Conservation (phyloP, 768 basidiomycete genomes). For the Lactarius pseudohatsudake region DNA sequence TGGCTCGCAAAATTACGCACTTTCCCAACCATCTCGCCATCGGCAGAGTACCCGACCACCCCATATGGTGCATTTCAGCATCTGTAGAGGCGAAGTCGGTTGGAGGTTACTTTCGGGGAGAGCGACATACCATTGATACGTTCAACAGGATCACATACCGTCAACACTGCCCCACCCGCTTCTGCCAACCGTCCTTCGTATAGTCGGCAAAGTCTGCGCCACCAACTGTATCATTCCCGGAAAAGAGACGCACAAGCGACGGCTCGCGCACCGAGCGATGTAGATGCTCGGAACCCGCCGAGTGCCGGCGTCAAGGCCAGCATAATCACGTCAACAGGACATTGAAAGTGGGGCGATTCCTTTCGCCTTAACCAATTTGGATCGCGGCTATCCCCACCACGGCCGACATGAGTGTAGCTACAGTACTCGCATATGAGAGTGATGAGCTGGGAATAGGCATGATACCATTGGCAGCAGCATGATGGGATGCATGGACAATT, state of each 20-base stretch:
- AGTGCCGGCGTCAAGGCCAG: no score
- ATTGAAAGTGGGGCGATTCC: background rate
- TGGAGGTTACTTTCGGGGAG: background rate
- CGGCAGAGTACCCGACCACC: constrained; percentile 88
- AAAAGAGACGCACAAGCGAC: constrained; percentile 82
- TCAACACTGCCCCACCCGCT: constrained; percentile 45
- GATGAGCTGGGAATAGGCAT: background rate
- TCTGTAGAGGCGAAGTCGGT: constrained; percentile 43
- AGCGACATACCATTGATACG: constrained; percentile 55
- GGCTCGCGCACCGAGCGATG: constrained; percentile 86
- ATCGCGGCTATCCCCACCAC: constrained; percentile 89
- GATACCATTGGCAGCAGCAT: no score
- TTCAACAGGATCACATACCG: constrained; percentile 82
- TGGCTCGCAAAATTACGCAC: constrained; percentile 37
- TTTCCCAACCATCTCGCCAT: constrained; percentile 70
- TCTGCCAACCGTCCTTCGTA: constrained; percentile 72
- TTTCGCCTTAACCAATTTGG: constrained; percentile 76
- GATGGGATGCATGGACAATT: no score
- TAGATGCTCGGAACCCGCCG: constrained; percentile 42
- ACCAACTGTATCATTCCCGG: constrained; percentile 73
- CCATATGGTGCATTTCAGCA: constrained; percentile 89
- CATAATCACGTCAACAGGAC: background rate
- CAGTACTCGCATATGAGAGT: constrained; percentile 45
- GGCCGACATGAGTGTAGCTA: no score
- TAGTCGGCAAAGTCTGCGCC: constrained; percentile 87